Conservation (phyloP, 495 filamentous ascomycete genomes). For the Daldinia concentrica region DNA sequence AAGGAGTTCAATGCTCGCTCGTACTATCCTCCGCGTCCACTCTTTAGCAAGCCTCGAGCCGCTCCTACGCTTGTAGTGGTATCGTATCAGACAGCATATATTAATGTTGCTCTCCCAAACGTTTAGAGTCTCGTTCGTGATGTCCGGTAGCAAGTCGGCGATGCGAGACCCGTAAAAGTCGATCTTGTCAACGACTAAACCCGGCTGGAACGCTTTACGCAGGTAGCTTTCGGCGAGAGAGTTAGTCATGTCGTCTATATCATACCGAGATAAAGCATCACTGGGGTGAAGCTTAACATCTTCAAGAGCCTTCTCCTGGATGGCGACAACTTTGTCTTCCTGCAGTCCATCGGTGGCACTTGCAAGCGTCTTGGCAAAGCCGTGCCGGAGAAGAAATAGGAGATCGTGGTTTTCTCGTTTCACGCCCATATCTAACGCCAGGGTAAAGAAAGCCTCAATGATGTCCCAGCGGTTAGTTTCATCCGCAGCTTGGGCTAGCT, state of each 20-base stretch:
- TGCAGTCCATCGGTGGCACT: conserved; percentile 12
- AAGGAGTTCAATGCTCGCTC: conserved; percentile 52
- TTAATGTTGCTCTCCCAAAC: conserved; percentile 22
- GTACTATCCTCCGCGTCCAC: conserved; percentile 46
- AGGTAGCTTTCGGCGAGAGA: conserved; percentile 38
- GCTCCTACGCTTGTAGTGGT: conserved; percentile 44
- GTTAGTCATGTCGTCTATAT: conserved; percentile 33
- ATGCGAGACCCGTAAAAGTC: conserved; percentile 33
- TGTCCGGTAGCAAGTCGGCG: conserved; percentile 34
- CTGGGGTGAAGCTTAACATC: conserved; percentile 28
- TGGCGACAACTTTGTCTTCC: conserved; percentile 35
- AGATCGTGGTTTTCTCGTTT: conserved; percentile 43
- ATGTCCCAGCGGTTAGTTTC: conserved; percentile 42
- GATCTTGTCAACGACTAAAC: conserved; percentile 21
- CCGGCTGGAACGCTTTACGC: conserved; percentile 34
- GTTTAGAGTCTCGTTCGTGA: conserved; percentile 14
- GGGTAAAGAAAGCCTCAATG: conserved; percentile 46
- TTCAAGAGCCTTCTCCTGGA: conserved; percentile 37
- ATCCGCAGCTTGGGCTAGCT: conserved; percentile 37
- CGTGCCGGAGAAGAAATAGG: conserved; percentile 46
- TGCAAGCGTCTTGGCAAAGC: conserved; percentile 43
- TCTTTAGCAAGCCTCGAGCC: conserved; percentile 42
- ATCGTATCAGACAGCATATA: conserved; percentile 41
- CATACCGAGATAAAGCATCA: conserved; percentile 32
- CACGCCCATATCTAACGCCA: conserved; percentile 44